phyloP scores from a whole-genome alignment of 1,284 basidiomycete genomes.

The Ceratobasidium sp. region DNA sequence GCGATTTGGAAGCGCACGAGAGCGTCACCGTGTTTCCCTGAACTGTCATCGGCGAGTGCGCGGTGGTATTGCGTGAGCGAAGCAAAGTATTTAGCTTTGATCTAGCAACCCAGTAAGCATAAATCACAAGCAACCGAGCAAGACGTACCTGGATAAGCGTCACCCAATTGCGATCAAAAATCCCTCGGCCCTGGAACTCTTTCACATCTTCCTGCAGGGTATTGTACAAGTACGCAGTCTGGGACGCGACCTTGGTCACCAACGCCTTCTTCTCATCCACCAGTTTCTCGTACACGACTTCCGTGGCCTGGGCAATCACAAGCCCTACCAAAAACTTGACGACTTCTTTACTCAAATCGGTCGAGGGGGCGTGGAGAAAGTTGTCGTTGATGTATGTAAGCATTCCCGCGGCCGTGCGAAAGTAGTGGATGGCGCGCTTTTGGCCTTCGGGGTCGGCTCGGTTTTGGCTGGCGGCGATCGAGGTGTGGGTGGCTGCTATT shows the following conservation, averaged over 20 bases:
- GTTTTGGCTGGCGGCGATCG: conserved; percentile 83
- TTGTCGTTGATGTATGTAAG: conserved; percentile 99
- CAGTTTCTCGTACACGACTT: conserved; percentile 96
- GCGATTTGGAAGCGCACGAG: conserved; percentile 83
- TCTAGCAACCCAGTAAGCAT: conserved; percentile 53
- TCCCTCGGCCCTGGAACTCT: conserved; percentile 93
- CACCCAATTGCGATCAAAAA: conserved; percentile 96
- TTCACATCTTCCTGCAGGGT: conserved; percentile 87
- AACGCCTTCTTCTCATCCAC: conserved; percentile 89
- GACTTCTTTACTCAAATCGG: conserved; percentile 92
- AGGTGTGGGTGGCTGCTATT: conserved; percentile 91
- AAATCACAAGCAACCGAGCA: conserved; percentile 1
- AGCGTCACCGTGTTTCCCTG: conserved; percentile 84
- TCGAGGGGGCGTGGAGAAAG: conserved; percentile 98
- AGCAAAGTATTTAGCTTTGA: conserved; percentile 89
- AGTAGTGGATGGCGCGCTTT: conserved; percentile 93
- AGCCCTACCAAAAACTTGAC: conserved; percentile 89
- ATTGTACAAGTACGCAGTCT: conserved; percentile 82
- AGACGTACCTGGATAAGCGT: conserved; percentile 74
- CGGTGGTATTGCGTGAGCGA: conserved; percentile 91
- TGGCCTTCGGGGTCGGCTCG: conserved; percentile 91
- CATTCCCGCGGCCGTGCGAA: conserved; percentile 94
- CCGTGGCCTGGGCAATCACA: conserved; percentile 92
- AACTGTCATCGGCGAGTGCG: conserved; percentile 76
- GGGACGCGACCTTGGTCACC: conserved; percentile 84